phyloP scores from a whole-genome alignment of 2,329 filamentous ascomycete genomes.

The Claviceps quebecensis region DNA sequence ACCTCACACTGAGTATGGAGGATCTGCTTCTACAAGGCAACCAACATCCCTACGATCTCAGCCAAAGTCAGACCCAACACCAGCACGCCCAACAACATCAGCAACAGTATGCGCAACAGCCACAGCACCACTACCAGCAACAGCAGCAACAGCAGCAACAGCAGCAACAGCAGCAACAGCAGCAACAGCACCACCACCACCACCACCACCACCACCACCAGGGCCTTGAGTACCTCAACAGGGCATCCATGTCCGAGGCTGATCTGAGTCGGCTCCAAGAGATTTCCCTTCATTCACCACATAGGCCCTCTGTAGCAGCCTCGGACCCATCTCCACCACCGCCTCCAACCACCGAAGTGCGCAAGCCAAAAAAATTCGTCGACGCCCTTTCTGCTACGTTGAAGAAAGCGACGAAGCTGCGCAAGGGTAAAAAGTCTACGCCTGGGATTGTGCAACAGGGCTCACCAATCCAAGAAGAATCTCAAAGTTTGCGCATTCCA shows the following conservation, averaged over 20 bases:
- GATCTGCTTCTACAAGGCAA: neutral
- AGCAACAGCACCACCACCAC: neutral
- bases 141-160: conserved; percentile 1
- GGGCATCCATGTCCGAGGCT: conserved; percentile 31
- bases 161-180: neutral
- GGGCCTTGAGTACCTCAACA: conserved; percentile 13
- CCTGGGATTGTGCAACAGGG: conserved; percentile 10
- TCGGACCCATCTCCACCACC: conserved; percentile 20
- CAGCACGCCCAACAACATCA: conserved; percentile 3
- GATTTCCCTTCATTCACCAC: conserved; percentile 30
- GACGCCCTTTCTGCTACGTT: conserved; percentile 28
- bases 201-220: conserved; percentile 2
- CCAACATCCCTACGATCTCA: neutral
- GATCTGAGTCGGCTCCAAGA: conserved; percentile 32
- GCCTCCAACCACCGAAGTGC: conserved; percentile 16
- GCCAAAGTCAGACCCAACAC: neutral
- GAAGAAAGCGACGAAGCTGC: conserved; percentile 23
- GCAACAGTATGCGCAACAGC: conserved; percentile 2
- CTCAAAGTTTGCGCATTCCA: conserved; percentile 18
- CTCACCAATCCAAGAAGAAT: conserved; percentile 18
- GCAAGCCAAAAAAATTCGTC: conserved; percentile 26
- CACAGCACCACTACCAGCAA: neutral
- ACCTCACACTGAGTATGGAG: conserved; percentile 12
- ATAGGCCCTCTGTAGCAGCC: conserved; percentile 12
- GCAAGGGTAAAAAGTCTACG: conserved; percentile 15